Conservation (phyloP, 768 basidiomycete genomes). For the Trametes elegans region DNA sequence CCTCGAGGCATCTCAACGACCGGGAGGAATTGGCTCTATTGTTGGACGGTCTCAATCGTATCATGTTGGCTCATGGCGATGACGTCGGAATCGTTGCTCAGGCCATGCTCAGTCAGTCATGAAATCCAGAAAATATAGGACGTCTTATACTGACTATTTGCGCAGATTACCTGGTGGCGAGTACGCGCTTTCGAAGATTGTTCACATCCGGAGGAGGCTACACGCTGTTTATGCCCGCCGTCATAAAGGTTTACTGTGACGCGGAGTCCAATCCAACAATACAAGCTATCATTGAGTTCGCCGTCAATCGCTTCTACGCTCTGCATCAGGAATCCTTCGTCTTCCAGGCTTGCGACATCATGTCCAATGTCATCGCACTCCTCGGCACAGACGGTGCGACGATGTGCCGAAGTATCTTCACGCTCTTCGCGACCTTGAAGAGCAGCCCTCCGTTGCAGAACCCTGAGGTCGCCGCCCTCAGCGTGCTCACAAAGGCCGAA, state of each 20-base stretch:
- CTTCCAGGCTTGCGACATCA: slow-evolving; percentile 67
- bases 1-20: slow-evolving; percentile 71
- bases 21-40: slow-evolving; percentile 63
- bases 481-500: slow-evolving; percentile 56
- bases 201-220: slow-evolving; percentile 73
- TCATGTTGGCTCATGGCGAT: slow-evolving; percentile 64
- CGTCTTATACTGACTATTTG: not conserved
- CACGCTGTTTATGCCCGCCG: slow-evolving; percentile 68
- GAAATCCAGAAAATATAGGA: too few relatives aligned
- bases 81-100: slow-evolving; percentile 79
- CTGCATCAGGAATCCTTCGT: slow-evolving; percentile 71
- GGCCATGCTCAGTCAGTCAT: slow-evolving; percentile 61
- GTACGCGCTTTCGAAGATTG: slow-evolving; percentile 72
- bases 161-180: slow-evolving; percentile 58
- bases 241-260: slow-evolving; percentile 71
- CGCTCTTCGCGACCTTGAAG: slow-evolving; percentile 57
- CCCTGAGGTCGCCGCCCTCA: slow-evolving; percentile 66
- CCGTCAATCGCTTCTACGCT: slow-evolving; percentile 68
- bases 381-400: slow-evolving; percentile 48
- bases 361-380: slow-evolving; percentile 52
- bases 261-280: slow-evolving; percentile 56
- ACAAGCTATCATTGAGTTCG: slow-evolving; percentile 66
- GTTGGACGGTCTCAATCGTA: slow-evolving; percentile 69
- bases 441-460: slow-evolving; percentile 32
- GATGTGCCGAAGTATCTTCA: slow-evolving; percentile 55